Evolutionary conservation across 2,329 filamentous ascomycete genomes (phyloP), one percentile per base, ranked within the genome.

Genomic region (Chlorencoelia australis): DNA sequence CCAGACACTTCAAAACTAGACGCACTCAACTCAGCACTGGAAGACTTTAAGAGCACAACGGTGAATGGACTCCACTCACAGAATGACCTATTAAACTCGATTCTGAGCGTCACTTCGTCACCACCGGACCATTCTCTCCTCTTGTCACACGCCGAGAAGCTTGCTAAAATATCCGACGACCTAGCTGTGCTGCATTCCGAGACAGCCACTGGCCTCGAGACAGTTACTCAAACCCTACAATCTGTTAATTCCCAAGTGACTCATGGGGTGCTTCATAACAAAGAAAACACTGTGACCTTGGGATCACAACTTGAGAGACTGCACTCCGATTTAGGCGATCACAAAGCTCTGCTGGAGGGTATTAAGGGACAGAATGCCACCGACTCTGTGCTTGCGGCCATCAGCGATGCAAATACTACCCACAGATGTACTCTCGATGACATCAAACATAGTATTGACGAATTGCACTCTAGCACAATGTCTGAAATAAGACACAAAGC

Each of bases 1-100:
- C 25, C 36, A 18, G 27, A 37, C 21, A 24, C 35, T 13, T 30
- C 35, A n/a, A 32, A 34, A 16, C 26, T 43, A 18, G 41, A 43
- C 7, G 29, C 35, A 3, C 27, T 40, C 24, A 28, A 25, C 11
- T 30, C 29, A 11, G 10, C 35, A 4, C 11, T 43, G 4, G 30
- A 43, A 15, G 26, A 27, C n/a, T n/a, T 33, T 13, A 26, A 37
- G 19, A 20, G 25, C 7, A 28, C 10, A 14, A 33, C 33, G 7
- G 16, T 24, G 9, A 21, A 17, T 7, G 33, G 18, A 14, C 13
- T 35, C 17, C 33, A 32, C 11, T 32, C 34, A 31, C 15, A 31
- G 11, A 19, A 22, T 20, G 20, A 35, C 1, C 13, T 6, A 14
- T 7, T 14, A 6, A 6, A 28, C 11, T 28, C 26, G 13, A 28